Conservation (phyloP, 331 rosid genomes). For the Stylosanthes scabra region DNA sequence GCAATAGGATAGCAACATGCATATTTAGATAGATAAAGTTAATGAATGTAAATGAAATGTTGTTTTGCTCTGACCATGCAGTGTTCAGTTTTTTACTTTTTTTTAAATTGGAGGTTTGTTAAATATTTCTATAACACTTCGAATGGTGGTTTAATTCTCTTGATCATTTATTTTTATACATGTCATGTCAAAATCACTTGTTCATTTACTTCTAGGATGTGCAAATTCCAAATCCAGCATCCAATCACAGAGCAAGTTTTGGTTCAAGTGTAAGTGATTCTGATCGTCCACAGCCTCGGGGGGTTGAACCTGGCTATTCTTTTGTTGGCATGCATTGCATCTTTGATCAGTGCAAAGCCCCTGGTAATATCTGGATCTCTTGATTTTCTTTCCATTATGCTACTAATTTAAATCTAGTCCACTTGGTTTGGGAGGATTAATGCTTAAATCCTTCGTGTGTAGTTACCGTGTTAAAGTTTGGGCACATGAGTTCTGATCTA, state of each 20-base stretch:
- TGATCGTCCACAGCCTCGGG: slow-evolving; percentile 58
- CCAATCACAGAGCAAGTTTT: slow-evolving; percentile 80
- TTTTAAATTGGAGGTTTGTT: slow-evolving; percentile 29
- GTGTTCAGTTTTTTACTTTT: neutral
- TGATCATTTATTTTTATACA: neutral
- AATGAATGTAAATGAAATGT: slow-evolving; percentile 5
- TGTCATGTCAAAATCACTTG: slow-evolving; percentile 23
- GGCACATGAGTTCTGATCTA: slow-evolving; percentile 97
- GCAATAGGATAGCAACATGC: neutral
- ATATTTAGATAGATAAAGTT: slow-evolving; percentile 3
- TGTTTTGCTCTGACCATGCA: slow-evolving; percentile 20
- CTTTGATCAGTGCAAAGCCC: slow-evolving; percentile 92
- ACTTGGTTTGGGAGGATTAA: slow-evolving; percentile 36
- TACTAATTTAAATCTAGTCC: slow-evolving; percentile 19
- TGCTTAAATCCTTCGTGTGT: slow-evolving; percentile 49
- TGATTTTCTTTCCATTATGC: slow-evolving; percentile 23
- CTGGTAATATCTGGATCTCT: slow-evolving; percentile 61
- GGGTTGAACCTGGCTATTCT: slow-evolving; percentile 84
- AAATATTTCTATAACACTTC: slow-evolving; percentile 9
- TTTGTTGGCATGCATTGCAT: slow-evolving; percentile 98
- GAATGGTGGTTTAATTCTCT: slow-evolving; percentile 26
- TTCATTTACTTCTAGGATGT: slow-evolving; percentile 58
- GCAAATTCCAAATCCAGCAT: slow-evolving; percentile 62
- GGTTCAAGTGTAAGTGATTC: slow-evolving; percentile 77
- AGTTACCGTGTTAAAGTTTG: slow-evolving; percentile 96